Evolutionary conservation across 1,284 basidiomycete genomes (phyloP), one percentile per base, ranked within the genome.

Genomic region (Cryptococcus sp.): DNA sequence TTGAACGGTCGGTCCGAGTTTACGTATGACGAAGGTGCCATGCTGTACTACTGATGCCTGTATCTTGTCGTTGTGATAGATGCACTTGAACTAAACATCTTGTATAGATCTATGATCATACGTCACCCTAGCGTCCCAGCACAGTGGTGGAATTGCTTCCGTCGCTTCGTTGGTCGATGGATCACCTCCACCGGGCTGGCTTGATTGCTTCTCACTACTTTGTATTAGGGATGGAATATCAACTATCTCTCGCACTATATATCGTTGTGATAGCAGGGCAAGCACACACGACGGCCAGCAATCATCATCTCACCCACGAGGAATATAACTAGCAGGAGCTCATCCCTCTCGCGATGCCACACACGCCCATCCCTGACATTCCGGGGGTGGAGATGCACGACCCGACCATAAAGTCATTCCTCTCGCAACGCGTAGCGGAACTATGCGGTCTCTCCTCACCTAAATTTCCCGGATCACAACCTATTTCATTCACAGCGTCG

Each of bases 381-480:
- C 78, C 78, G 3, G 78, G 78, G 17, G 45, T 17, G 15, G 62
- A 69, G 26, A 58, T 71, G 10, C 53, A 58, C 37, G 80, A 83
- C 29, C 81, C 79, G 44, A 77, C 81, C 54, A 86, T 84, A 40
- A 81, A 83, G 0, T 82, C 85, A 39, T 85, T 86, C 60, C 70
- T 93, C 52, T 86, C 85, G 61, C 65, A 70, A 17, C 80, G 82
- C 57, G 88, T 92, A 17, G 85, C 86, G 5, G 72, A 73, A 29
- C 80, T 92, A 23, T 91, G 90, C 73, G 79, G 80, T 5, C 77
- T 89, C 37, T 78, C 84, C 55, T 80, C 83, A 10, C 10, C 52
- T 61, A 83, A 83, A 85, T 97, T 96, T 78, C 93, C 93, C 26
- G 93, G 94, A 17, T 89, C 89, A 69, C 94, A 97, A 72, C 93